Evolutionary conservation across 306 rosid species (phyloP).

Genomic region (Malus asiatica): DNA sequence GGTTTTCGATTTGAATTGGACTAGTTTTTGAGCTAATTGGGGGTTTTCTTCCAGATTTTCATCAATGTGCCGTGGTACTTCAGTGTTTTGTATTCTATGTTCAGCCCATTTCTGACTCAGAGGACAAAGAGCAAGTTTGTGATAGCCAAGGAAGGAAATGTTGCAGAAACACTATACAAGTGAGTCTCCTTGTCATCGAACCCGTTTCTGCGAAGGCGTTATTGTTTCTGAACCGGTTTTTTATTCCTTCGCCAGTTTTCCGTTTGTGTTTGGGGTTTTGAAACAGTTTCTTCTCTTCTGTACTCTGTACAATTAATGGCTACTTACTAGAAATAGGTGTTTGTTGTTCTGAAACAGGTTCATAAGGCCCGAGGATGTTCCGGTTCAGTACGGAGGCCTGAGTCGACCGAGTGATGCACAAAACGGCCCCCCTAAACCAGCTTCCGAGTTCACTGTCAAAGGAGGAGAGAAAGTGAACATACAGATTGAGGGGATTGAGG

Average conservation of each 20-base stretch:
- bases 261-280: not conserved
- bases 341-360: conserved; percentile 40
- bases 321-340: not conserved
- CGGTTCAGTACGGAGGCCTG: conserved; percentile 93
- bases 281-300: not conserved
- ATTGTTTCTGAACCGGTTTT: not conserved
- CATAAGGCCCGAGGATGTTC: conserved; percentile 86
- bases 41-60: conserved; percentile 51
- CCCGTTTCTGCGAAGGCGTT: not conserved
- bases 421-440: conserved; percentile 84
- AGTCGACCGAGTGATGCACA: conserved; percentile 54
- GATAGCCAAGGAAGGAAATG: conserved; percentile 90
- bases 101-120: conserved; percentile 91
- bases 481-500: conserved; percentile 98
- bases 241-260: not conserved
- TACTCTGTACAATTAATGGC: not conserved
- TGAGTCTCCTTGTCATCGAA: conserved; percentile 19
- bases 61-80: conserved; percentile 98
- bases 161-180: conserved; percentile 90
- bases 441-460: conserved; percentile 84
- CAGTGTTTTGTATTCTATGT: conserved; percentile 79
- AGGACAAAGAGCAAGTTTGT: conserved; percentile 95
- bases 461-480: conserved; percentile 98
- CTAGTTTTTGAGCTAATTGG: not conserved
- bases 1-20: not conserved